Conservation (phyloP, 2,329 filamentous ascomycete genomes). For the Aspergillus sp. region DNA sequence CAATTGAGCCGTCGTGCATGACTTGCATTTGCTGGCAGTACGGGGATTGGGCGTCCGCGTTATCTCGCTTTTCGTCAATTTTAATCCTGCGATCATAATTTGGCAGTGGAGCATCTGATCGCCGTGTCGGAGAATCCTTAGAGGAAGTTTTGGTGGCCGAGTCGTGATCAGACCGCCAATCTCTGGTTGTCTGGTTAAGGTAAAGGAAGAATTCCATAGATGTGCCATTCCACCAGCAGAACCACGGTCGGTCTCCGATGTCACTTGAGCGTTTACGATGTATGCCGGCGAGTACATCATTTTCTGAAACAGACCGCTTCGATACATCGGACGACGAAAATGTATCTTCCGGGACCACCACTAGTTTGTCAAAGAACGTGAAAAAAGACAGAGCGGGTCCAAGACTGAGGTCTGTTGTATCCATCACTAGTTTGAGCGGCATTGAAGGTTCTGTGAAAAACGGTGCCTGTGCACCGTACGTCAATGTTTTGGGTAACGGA, state of each 20-base stretch:
- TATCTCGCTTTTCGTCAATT: constrained; percentile 62
- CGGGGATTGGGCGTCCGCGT: constrained; percentile 44
- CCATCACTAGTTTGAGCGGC: constrained; percentile 55
- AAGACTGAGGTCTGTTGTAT: constrained; percentile 55
- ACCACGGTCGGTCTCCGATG: constrained; percentile 65
- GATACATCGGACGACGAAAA: constrained; percentile 30
- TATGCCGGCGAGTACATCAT: constrained; percentile 23
- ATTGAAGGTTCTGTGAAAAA: constrained; percentile 44
- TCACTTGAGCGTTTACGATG: constrained; percentile 43
- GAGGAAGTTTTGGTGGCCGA: background rate
- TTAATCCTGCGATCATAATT: constrained; percentile 61
- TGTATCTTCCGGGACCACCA: constrained; percentile 49
- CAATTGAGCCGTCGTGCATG: constrained; percentile 50
- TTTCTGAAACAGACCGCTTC: constrained; percentile 29
- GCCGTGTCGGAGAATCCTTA: background rate
- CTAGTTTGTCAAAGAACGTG: constrained; percentile 63
- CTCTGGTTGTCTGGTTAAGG: constrained; percentile 51
- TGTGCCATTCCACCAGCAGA: constrained; percentile 69
- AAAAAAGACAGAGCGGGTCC: constrained; percentile 67
- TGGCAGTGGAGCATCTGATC: constrained; percentile 15
- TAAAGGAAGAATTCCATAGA: constrained; percentile 68
- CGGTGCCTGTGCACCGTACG: constrained; percentile 64
- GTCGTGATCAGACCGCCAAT: constrained; percentile 14
- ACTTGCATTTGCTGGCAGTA: constrained; percentile 68
- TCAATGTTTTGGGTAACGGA: constrained; percentile 42